These are phyloP conservation scores for Chrysophaeum taylorii DNA, from an alignment of 352 stramenopile species.

Conservation along the genomic window DNA sequence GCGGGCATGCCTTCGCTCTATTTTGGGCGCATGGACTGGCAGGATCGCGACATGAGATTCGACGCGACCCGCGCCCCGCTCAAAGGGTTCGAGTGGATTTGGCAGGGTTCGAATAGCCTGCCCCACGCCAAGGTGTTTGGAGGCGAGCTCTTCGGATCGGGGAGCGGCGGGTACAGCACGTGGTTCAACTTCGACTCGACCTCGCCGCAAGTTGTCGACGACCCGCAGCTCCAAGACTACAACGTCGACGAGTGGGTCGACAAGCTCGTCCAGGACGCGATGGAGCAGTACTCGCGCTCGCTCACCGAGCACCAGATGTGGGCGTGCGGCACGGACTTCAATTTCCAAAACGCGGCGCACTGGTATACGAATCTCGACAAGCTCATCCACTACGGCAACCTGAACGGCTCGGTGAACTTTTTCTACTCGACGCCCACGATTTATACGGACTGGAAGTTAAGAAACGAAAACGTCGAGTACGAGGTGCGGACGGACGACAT, in stretches of 20 bases:
- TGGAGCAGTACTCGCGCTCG: slow-evolving; percentile 54
- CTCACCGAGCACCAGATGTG: slow-evolving; percentile 56
- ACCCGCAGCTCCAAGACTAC: slow-evolving; percentile 70
- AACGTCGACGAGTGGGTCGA: slow-evolving; percentile 72
- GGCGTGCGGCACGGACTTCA: slow-evolving; percentile 86
- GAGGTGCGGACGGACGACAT: slow-evolving; percentile 87
- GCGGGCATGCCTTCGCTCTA: slow-evolving; percentile 91
- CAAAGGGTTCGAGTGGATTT: slow-evolving; percentile 79
- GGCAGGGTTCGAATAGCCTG: slow-evolving; percentile 71
- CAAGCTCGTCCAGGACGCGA: slow-evolving; percentile 60
- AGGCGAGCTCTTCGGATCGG: not conserved
- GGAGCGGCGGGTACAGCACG: slow-evolving; percentile 52
- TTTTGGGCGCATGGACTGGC: slow-evolving; percentile 94
- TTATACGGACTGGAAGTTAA: slow-evolving; percentile 87
- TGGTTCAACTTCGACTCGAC: slow-evolving; percentile 53
- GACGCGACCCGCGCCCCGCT: slow-evolving; percentile 52
- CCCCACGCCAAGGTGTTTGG: slow-evolving; percentile 19
- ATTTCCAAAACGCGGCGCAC: slow-evolving; percentile 67
- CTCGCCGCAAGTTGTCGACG: slow-evolving; percentile 47
- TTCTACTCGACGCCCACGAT: slow-evolving; percentile 89
- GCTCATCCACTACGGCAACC: slow-evolving; percentile 84
- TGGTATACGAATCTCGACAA: slow-evolving; percentile 93
- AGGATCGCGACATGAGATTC: slow-evolving; percentile 79
- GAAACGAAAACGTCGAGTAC: slow-evolving; percentile 43
- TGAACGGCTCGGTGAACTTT: slow-evolving; percentile 74